phyloP scores from a whole-genome alignment of 2,329 filamentous ascomycete species.

The Verticillium zaregamsianum region DNA sequence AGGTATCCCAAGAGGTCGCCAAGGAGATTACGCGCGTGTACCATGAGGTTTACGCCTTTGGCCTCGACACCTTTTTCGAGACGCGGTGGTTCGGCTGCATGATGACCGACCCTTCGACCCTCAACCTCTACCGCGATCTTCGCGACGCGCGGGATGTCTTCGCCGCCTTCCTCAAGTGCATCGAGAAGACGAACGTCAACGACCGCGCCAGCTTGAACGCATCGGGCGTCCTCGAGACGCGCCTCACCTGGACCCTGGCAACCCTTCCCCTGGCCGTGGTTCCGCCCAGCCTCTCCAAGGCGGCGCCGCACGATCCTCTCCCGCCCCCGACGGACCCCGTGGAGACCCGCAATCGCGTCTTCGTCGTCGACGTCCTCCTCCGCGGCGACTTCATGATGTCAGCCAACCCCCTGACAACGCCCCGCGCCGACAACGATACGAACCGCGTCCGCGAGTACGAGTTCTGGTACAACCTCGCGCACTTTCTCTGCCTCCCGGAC shows the following conservation, averaged over 20 bases:
- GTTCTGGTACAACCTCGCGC: slow-evolving; percentile 78
- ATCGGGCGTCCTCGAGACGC: slow-evolving; percentile 51
- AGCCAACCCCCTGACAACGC: slow-evolving; percentile 50
- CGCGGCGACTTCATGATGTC: slow-evolving; percentile 61
- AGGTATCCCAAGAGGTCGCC: slow-evolving; percentile 46
- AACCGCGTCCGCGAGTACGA: slow-evolving; percentile 61
- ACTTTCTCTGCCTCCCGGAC: slow-evolving; percentile 46
- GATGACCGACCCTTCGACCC: background rate
- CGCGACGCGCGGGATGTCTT: slow-evolving; percentile 53
- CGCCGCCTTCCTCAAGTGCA: slow-evolving; percentile 56
- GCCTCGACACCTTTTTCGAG: slow-evolving; percentile 74
- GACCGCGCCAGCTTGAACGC: slow-evolving; percentile 49
- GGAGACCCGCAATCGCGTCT: slow-evolving; percentile 66
- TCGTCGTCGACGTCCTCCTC: slow-evolving; percentile 72
- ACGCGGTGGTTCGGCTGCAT: slow-evolving; percentile 66
- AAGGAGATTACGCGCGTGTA: slow-evolving; percentile 70
- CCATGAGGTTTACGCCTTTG: slow-evolving; percentile 69
- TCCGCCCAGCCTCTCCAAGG: slow-evolving; percentile 28
- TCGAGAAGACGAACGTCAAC: slow-evolving; percentile 43
- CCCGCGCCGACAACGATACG: slow-evolving; percentile 45
- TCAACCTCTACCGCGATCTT: slow-evolving; percentile 28
- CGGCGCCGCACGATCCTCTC: slow-evolving; percentile 27
- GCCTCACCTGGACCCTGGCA: slow-evolving; percentile 57
- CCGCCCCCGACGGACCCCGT: slow-evolving; percentile 54
- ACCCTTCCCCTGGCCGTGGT: slow-evolving; percentile 38